Percentiles rank a stretch among this genome's conserved stretches.
Evolutionary conservation across 2,329 filamentous ascomycete genomes (phyloP).

Genomic region (Tolypocladium album): DNA sequence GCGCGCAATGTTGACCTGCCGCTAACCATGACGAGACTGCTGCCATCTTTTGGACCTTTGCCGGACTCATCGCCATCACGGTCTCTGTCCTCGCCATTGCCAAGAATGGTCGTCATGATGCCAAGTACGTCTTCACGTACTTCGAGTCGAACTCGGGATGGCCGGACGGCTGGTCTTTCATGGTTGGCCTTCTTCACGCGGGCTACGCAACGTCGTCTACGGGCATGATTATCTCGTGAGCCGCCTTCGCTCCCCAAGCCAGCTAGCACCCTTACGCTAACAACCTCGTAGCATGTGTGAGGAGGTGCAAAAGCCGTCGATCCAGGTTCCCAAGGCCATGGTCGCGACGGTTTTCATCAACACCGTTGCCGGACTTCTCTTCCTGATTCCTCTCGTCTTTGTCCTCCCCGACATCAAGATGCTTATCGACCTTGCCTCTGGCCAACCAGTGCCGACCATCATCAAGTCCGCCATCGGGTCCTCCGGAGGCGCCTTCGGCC

Average conservation of each 20-base stretch:
- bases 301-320: slow-evolving; percentile 54
- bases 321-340: slow-evolving; percentile 64
- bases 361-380: slow-evolving; percentile 53
- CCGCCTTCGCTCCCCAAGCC: slow-evolving; percentile 5
- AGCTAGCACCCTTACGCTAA: not conserved
- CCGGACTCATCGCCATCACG: slow-evolving; percentile 55
- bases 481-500: slow-evolving; percentile 48
- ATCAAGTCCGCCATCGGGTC: slow-evolving; percentile 52
- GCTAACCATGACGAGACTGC: slow-evolving; percentile 39
- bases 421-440: slow-evolving; percentile 41
- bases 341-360: slow-evolving; percentile 58
- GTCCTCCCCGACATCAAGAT: slow-evolving; percentile 52
- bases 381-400: slow-evolving; percentile 59
- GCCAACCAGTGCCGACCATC: slow-evolving; percentile 55
- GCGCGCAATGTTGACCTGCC: not conserved
- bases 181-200: slow-evolving; percentile 60
- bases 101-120: slow-evolving; percentile 54
- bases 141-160: slow-evolving; percentile 62
- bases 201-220: slow-evolving; percentile 67
- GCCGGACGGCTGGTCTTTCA: slow-evolving; percentile 62
- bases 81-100: slow-evolving; percentile 54
- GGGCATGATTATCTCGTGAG: slow-evolving; percentile 70
- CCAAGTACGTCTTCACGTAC: slow-evolving; percentile 53
- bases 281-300: slow-evolving; percentile 52
- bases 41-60: slow-evolving; percentile 67